Conservation (phyloP, 2,329 filamentous ascomycete species). For the Cercospora beticola region DNA sequence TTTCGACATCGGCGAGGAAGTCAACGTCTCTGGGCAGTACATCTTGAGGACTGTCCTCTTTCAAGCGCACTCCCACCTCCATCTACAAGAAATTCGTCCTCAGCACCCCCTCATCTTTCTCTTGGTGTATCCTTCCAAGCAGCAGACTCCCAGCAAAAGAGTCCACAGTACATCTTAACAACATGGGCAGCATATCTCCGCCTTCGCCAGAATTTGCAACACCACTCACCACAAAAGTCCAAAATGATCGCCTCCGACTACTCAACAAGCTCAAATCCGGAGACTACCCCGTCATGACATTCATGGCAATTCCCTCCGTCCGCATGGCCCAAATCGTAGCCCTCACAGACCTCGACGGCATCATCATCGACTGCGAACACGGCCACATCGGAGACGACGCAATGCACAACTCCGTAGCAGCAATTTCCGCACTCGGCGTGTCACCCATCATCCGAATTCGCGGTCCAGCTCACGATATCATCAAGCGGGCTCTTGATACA, state of each 20-base stretch:
- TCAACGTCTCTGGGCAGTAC: background rate
- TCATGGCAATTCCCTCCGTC: slow-evolving; percentile 50
- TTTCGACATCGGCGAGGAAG: background rate
- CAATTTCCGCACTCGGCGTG: background rate
- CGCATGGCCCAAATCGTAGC: slow-evolving; percentile 57
- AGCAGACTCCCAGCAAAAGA: background rate
- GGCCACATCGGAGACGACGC: slow-evolving; percentile 55
- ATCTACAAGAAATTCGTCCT: background rate
- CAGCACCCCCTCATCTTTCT: background rate
- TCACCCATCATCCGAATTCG: background rate
- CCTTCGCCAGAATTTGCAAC: background rate
- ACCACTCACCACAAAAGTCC: background rate
- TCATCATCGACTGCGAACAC: slow-evolving; percentile 59
- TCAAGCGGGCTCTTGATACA: background rate
- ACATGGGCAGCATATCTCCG: background rate
- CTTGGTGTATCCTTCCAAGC: background rate
- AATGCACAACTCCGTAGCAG: background rate
- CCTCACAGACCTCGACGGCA: slow-evolving; percentile 59
- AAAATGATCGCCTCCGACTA: background rate
- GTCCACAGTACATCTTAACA: background rate
- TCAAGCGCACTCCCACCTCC: background rate
- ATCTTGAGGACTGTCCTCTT: background rate
- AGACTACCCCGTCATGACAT: slow-evolving; percentile 28
- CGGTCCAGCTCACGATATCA: background rate
- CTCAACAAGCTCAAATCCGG: background rate